phyloP scores from a whole-genome alignment of 2,329 filamentous ascomycete species.

The Bretziella fagacearum region DNA sequence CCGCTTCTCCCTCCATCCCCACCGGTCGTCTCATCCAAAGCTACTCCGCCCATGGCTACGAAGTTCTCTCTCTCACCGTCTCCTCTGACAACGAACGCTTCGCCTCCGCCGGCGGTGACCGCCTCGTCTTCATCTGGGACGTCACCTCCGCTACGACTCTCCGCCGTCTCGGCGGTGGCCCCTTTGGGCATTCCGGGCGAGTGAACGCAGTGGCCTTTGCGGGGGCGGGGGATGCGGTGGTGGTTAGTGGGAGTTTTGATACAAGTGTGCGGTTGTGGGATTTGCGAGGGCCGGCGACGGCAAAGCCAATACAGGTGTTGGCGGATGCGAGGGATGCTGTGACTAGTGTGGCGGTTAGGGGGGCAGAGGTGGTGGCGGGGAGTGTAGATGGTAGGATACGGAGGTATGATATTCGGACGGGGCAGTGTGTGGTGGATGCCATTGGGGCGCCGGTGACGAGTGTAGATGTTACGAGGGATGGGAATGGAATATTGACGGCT shows the following conservation, averaged over 20 bases:
- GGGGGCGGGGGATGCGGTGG: slow-evolving; percentile 54
- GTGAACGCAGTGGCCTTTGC: slow-evolving; percentile 69
- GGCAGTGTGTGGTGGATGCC: slow-evolving; percentile 52
- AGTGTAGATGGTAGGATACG: slow-evolving; percentile 75
- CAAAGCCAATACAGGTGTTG: slow-evolving; percentile 55
- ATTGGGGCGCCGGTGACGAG: slow-evolving; percentile 59
- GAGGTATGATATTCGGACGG: slow-evolving; percentile 68
- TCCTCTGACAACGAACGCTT: slow-evolving; percentile 66
- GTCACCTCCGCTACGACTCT: slow-evolving; percentile 64
- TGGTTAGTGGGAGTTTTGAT: slow-evolving; percentile 61
- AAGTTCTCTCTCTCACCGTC: slow-evolving; percentile 68
- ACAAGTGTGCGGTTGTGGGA: slow-evolving; percentile 66
- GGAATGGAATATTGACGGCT: slow-evolving; percentile 55
- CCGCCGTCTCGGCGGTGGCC: slow-evolving; percentile 49
- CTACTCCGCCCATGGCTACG: slow-evolving; percentile 82
- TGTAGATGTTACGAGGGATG: slow-evolving; percentile 52
- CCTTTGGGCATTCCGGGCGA: slow-evolving; percentile 48
- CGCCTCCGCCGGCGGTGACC: slow-evolving; percentile 75
- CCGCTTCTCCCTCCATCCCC: slow-evolving; percentile 19
- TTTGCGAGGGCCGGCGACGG: slow-evolving; percentile 29
- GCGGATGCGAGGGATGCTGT: slow-evolving; percentile 57
- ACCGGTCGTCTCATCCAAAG: slow-evolving; percentile 59
- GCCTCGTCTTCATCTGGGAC: slow-evolving; percentile 87
- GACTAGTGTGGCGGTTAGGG: slow-evolving; percentile 30
- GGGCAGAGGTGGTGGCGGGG: slow-evolving; percentile 47